phyloP scores from a whole-genome alignment of 768 basidiomycete genomes.

The Lactifluus piperatus region DNA sequence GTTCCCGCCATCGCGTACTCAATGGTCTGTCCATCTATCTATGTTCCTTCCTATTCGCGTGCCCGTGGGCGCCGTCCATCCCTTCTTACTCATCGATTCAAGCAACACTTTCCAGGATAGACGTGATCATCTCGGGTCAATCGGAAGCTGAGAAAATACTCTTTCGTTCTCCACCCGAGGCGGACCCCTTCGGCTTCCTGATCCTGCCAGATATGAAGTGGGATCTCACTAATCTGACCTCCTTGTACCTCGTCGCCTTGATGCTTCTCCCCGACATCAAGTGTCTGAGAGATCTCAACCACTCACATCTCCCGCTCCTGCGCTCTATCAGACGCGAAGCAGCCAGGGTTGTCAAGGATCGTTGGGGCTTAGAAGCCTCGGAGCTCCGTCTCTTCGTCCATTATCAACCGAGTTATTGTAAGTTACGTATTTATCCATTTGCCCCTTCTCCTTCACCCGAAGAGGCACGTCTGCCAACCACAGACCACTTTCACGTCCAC shows the following conservation, averaged over 20 bases:
- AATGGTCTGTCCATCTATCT: constrained; percentile 48
- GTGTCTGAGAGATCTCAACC: constrained; percentile 68
- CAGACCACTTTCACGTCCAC: constrained; percentile 94
- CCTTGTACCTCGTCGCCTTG: constrained; percentile 83
- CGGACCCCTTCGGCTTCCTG: constrained; percentile 49
- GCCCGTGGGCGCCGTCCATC: neutral
- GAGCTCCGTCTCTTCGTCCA: constrained; percentile 78
- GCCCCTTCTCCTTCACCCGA: neutral
- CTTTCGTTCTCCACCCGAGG: constrained; percentile 37
- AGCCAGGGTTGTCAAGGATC: constrained; percentile 40
- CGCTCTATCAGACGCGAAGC: constrained; percentile 53
- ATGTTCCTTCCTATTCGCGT: neutral
- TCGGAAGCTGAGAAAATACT: constrained; percentile 72
- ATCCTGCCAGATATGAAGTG: constrained; percentile 97
- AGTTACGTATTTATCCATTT: constrained; percentile 25
- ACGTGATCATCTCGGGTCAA: constrained; percentile 67
- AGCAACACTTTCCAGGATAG: constrained; percentile 50
- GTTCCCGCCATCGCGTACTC: constrained; percentile 67
- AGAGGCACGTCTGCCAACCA: neutral
- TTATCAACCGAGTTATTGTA: constrained; percentile 95
- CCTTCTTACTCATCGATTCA: neutral
- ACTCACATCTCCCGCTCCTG: constrained; percentile 57
- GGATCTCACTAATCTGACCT: constrained; percentile 67
- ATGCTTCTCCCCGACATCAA: constrained; percentile 50
- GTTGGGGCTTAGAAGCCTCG: constrained; percentile 57